phyloP scores from a whole-genome alignment of 176 grass and related monocot genomes.

The Lolium perenne region DNA sequence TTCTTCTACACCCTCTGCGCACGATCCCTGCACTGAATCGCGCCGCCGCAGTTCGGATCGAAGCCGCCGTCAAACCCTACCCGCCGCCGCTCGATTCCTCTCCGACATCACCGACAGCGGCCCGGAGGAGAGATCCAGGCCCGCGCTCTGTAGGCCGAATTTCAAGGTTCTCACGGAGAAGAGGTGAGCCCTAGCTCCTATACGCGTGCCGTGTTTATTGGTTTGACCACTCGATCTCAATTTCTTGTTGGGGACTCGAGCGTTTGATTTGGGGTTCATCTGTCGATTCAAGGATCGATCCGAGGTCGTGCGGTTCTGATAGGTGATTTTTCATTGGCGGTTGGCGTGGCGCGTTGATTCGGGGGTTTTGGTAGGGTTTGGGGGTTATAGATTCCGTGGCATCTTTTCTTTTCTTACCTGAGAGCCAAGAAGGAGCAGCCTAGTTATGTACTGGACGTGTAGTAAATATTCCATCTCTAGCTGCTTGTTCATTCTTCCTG shows the following conservation, averaged over 20 bases:
- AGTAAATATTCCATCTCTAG: background rate
- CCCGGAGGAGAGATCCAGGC: background rate
- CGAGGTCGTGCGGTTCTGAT: background rate
- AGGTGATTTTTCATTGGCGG: background rate
- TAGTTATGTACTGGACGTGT: background rate
- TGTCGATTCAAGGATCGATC: background rate
- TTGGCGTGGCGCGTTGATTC: background rate
- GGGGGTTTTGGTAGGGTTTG: constrained; percentile 36
- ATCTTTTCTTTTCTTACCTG: too few species aligned
- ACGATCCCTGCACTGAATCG: background rate
- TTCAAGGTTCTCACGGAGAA: background rate
- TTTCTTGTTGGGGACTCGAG: background rate
- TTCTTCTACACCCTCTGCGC: background rate
- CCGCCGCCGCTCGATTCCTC: background rate
- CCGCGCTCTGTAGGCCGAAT: too few species aligned
- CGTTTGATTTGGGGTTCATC: background rate
- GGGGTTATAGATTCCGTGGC: background rate
- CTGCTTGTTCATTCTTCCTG: background rate
- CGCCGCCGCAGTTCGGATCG: background rate
- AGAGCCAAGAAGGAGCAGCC: background rate
- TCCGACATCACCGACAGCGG: background rate
- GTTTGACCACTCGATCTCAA: constrained; percentile 3
- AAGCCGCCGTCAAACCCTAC: background rate
- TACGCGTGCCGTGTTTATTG: too few species aligned
- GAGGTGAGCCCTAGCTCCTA: constrained; percentile 6